Percentiles rank a stretch among this genome's conserved stretches.
These are phyloP conservation scores for Yamadazyma tumulicola DNA, from an alignment of 805 yeast genomes.

Conservation along the genomic window DNA sequence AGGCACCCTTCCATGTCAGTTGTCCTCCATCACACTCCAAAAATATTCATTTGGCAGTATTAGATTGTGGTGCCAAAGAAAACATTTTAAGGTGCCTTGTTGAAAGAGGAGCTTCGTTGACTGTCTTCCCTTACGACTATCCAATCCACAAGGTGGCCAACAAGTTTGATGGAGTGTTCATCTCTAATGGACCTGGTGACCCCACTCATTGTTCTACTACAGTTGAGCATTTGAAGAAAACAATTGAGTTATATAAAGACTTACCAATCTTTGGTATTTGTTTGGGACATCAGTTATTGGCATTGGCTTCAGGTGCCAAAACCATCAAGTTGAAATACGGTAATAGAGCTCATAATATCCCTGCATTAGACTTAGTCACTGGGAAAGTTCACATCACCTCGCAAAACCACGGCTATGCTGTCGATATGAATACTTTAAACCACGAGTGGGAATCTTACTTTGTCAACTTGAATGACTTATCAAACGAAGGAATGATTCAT, in stretches of 20 bases:
- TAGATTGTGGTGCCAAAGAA: conserved; percentile 98
- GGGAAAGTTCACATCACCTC: conserved; percentile 98
- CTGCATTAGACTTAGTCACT: conserved; percentile 83
- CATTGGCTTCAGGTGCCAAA: conserved; percentile 91
- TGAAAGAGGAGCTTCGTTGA: conserved; percentile 91
- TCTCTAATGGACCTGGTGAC: conserved; percentile 97
- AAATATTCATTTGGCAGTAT: conserved; percentile 77
- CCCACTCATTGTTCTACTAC: conserved; percentile 88
- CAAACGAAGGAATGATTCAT: conserved; percentile 98
- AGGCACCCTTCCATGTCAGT: conserved; percentile 87
- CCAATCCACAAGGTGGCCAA: conserved; percentile 88
- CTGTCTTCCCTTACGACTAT: conserved; percentile 95
- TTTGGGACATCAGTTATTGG: conserved; percentile 94
- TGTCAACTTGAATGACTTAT: conserved; percentile 88
- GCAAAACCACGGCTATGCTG: conserved; percentile 98
- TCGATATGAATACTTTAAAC: conserved; percentile 74
- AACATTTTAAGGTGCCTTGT: conserved; percentile 92
- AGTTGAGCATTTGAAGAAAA: conserved; percentile 64
- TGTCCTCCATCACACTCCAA: conserved; percentile 54
- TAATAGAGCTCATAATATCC: conserved; percentile 98
- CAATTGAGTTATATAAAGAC: conserved; percentile 59
- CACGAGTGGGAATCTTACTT: conserved; percentile 79
- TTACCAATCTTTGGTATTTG: conserved; percentile 97
- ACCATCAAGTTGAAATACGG: conserved; percentile 94
- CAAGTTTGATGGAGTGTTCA: conserved; percentile 91